Evolutionary conservation across 441 rosid genomes (phyloP).

Genomic region (Francoa sonchifolia): DNA sequence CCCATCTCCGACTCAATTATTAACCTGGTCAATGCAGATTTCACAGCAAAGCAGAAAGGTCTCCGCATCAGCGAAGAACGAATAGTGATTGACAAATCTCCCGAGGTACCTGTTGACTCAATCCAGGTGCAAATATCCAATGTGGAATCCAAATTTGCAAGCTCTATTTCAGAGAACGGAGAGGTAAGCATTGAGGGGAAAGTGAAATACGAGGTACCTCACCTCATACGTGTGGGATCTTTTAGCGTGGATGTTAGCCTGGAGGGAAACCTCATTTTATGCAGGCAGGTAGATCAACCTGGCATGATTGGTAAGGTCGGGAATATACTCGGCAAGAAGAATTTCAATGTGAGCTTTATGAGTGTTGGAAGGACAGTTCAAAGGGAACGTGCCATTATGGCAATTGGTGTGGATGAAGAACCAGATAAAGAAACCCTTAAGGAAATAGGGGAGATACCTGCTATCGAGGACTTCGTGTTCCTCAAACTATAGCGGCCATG

Average conservation of each 20-base stretch:
- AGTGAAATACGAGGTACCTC: slow-evolving; percentile 77
- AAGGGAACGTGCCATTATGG: slow-evolving; percentile 83
- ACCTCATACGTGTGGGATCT: slow-evolving; percentile 68
- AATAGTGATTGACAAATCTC: slow-evolving; percentile 47
- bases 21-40: slow-evolving; percentile 93
- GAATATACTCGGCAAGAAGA: slow-evolving; percentile 61
- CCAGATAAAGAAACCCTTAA: slow-evolving; percentile 45
- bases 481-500: slow-evolving; percentile 71
- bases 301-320: slow-evolving; percentile 93
- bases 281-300: slow-evolving; percentile 92
- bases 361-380: slow-evolving; percentile 88
- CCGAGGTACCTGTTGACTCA: slow-evolving; percentile 59
- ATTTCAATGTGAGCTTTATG: slow-evolving; percentile 87
- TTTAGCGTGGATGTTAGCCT: slow-evolving; percentile 84
- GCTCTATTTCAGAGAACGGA: slow-evolving; percentile 62
- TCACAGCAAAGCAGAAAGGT: slow-evolving; percentile 89
- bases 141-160: slow-evolving; percentile 79
- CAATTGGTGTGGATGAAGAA: slow-evolving; percentile 85
- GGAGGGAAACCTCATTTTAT: slow-evolving; percentile 81
- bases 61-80: slow-evolving; percentile 74
- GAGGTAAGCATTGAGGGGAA: slow-evolving; percentile 51
- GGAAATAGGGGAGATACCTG: slow-evolving; percentile 65
- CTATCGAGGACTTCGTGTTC: slow-evolving; percentile 77
- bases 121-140: slow-evolving; percentile 70
- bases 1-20: slow-evolving; percentile 66